Evolutionary conservation across 352 stramenopile species (phyloP).

Genomic region (Phytophthora uliginosa): DNA sequence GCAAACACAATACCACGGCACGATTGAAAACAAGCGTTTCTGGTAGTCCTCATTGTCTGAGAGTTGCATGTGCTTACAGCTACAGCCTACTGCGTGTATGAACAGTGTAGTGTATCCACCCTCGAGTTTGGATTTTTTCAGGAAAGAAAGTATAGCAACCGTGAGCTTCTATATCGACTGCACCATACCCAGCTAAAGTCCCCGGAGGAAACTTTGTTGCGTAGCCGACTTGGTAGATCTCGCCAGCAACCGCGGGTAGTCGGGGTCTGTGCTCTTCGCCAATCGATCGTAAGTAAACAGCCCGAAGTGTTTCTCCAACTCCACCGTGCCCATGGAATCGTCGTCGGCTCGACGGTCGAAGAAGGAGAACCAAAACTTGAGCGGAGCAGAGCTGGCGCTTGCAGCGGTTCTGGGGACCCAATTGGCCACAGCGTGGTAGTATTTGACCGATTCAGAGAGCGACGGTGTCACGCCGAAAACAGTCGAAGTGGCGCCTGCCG

Average conservation of each 20-base stretch:
- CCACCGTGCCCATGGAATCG: slow-evolving; percentile 26
- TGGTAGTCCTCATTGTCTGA: background rate
- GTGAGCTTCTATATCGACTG: background rate
- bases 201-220: background rate
- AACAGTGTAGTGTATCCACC: background rate
- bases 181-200: background rate
- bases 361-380: slow-evolving; percentile 66
- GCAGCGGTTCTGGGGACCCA: slow-evolving; percentile 16
- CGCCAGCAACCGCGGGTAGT: slow-evolving; percentile 21
- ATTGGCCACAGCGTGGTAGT: slow-evolving; percentile 26
- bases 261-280: slow-evolving; percentile 33
- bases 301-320: slow-evolving; percentile 56
- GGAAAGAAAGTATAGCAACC: background rate
- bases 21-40: background rate
- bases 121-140: background rate
- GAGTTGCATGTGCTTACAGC: background rate
- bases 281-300: slow-evolving; percentile 23
- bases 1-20: background rate
- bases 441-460: slow-evolving; percentile 15
- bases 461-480: slow-evolving; percentile 39
- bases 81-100: background rate
- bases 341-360: slow-evolving; percentile 67
- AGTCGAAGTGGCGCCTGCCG: slow-evolving; percentile 32
- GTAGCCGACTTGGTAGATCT: background rate
- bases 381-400: background rate